Evolutionary conservation across 2,329 filamentous ascomycete species (phyloP), one percentile per base, ranked within the genome.

Genomic region (Xylariaceae sp.): DNA sequence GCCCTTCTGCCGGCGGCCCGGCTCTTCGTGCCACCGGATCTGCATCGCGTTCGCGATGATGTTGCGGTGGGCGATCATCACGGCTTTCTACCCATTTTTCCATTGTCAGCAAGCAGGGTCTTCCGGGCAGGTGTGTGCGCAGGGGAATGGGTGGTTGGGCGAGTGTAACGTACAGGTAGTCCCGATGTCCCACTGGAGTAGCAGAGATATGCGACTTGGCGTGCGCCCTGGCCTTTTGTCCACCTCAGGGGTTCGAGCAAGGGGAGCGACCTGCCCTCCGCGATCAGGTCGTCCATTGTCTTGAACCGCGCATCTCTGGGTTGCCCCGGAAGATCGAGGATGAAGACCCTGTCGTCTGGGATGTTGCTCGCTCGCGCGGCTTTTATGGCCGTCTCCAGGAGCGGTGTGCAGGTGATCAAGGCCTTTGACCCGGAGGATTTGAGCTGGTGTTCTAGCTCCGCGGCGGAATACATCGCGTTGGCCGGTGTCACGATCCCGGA

Each of bases 181-280:
- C 88, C 88, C 4, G 86, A 89, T 2, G 88, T 91, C 8, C 88
- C 88, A 64, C 84, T 88, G 0, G 85, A 89, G 67, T 88, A 91
- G 72, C 86, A 90, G 48, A 92, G 74, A 64, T 88, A 91, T 0
- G 88, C 85, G 6, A 83, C 83, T 61, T 84, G 82, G 50, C 80
- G 81, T 41, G 80, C 78, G 4, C 83, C 85, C 56, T 87, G 81
- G 0, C 85, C 85, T 36, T 75, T 75, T 3, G 72, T 64, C 84
- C 84, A 87, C 26, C 73, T 73, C 51, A 85, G 67, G 4, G 74
- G 68, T 35, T 82, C 77, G 15, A 86, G 64, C 35, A 73, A 66
- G 3, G 78, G 75, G 13, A 84, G 68, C 18, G 75, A 72, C 20
- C 68, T 66, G 16, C 87, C 88, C 45, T 82, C 77, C 0, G 76